Base-by-base conservation (phyloP, 164 flowering plant species). In the Litsea cubeba region DNA sequence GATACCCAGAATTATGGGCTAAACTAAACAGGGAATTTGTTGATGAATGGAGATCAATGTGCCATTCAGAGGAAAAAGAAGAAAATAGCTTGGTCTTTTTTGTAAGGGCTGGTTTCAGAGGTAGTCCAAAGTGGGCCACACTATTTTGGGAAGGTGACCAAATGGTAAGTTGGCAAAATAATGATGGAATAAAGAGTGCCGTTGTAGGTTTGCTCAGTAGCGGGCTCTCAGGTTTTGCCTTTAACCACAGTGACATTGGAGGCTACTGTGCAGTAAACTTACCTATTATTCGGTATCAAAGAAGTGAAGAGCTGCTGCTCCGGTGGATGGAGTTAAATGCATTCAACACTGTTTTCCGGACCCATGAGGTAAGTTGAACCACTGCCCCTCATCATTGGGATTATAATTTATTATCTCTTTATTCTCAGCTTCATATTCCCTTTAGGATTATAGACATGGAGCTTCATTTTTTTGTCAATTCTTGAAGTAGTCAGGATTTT, bases 121-220 rank as follows among this genome's bases (percentile, higher is more conserved):
- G 85, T 32, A 92, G 91, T 72, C 97, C 97, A 3, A 90, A 81
- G 76, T 90, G 95, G 95, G 92, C 85, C 63, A 86, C 84, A 88
- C 79, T 92, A 60, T 92, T 92, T 74, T 90, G 97, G 97, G 95
- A 90, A 85, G 97, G 95, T 20, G 97, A 92, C 75, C 97, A 92
- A 80, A 92, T 92, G 97, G 95, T 92, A 46, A 92, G 97, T 71
- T 90, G 95, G 97, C 95, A 92, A 70, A 77, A 84, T 6, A 86
- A 92, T 81, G 97, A 92, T 77, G 97, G 97, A 54, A 89, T 92
- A 71, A 92, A 92, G 85, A 92, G 97, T 80, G 82, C 95, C 14
- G 97, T 92, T 12, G 83, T 86, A 58, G 97, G 95, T 25, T 84
- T 92, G 77, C 84, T 92, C n/a, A 90, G 94, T 81, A 81, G 95